These are phyloP conservation scores for Penicillium psychrofluorescens DNA, from an alignment of 495 filamentous ascomycete genomes.

Conservation along the genomic window DNA sequence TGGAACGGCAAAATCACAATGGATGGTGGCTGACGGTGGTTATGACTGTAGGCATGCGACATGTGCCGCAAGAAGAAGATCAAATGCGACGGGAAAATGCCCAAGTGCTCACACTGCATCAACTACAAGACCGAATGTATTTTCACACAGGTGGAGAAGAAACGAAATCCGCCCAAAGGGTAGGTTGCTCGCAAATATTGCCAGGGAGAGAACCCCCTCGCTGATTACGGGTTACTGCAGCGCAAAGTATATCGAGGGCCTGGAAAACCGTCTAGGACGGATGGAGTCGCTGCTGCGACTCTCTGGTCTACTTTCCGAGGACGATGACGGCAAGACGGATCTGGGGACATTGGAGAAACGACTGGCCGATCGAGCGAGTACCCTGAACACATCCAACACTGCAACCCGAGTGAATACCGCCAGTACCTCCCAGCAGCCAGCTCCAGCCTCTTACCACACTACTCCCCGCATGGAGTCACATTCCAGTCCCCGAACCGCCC, in stretches of 20 bases:
- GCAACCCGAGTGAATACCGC: conserved; percentile 8
- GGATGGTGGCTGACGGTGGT: background rate
- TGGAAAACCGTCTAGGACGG: conserved; percentile 87
- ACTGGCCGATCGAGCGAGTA: conserved; percentile 57
- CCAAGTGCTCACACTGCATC: conserved; percentile 89
- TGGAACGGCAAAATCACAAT: background rate
- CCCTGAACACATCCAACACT: conserved; percentile 29
- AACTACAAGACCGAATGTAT: conserved; percentile 99
- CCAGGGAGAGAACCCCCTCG: background rate
- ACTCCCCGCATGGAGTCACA: conserved; percentile 43
- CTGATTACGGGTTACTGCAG: conserved; percentile 32
- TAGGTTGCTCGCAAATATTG: conserved; percentile 32
- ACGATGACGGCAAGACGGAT: conserved; percentile 82
- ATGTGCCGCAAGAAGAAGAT: conserved; percentile 99
- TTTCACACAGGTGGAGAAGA: conserved; percentile 98
- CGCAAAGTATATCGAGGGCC: conserved; percentile 95
- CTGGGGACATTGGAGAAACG: conserved; percentile 79
- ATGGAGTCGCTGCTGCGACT: conserved; percentile 89
- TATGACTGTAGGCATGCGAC: conserved; percentile 70
- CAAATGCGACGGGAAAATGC: conserved; percentile 96
- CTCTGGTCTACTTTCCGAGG: conserved; percentile 80
- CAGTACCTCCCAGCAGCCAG: conserved; percentile 17
- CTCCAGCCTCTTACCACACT: conserved; percentile 30
- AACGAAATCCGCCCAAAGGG: conserved; percentile 96
- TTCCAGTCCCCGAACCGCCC: conserved; percentile 52